Percentiles rank a stretch among this genome's conserved stretches.
phyloP scores from a whole-genome alignment of 352 stramenopile species.

The Phytopythium boreale region DNA sequence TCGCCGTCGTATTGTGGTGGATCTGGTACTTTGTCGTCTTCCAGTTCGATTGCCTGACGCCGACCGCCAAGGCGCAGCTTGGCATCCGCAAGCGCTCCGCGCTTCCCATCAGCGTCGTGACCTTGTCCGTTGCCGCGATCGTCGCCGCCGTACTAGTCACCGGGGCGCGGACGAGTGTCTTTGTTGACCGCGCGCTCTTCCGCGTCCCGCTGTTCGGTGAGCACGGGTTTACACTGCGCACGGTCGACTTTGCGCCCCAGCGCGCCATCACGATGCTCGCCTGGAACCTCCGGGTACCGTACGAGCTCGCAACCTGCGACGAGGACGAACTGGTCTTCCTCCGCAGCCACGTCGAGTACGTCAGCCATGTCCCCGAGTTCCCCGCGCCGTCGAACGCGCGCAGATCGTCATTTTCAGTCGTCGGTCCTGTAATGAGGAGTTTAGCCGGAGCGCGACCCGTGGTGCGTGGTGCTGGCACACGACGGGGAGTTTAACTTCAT shows the following conservation, averaged over 20 bases:
- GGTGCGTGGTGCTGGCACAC: too few species aligned
- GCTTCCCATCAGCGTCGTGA: background rate
- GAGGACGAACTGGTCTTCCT: background rate
- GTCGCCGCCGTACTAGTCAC: background rate
- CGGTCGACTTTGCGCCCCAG: too few species aligned
- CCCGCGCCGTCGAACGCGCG: too few species aligned
- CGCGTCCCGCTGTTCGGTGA: too few species aligned
- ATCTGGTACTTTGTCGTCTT: background rate
- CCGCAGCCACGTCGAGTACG: background rate
- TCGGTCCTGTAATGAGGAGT: too few species aligned
- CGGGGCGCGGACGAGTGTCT: too few species aligned
- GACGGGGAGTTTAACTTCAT: too few species aligned
- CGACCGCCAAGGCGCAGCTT: background rate
- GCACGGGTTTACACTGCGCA: too few species aligned
- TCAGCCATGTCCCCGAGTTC: too few species aligned
- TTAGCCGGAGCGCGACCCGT: too few species aligned
- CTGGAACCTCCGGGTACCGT: background rate
- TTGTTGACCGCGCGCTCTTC: too few species aligned
- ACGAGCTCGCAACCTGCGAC: background rate
- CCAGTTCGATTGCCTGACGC: background rate
- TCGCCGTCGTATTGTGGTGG: conserved; percentile 8
- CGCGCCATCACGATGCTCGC: background rate
- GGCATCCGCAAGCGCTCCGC: background rate
- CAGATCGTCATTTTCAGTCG: too few species aligned
- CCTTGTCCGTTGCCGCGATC: background rate